Evolutionary conservation across 495 filamentous ascomycete species (phyloP), one percentile per base, ranked within the genome.

Genomic region (Neurospora pannonica): DNA sequence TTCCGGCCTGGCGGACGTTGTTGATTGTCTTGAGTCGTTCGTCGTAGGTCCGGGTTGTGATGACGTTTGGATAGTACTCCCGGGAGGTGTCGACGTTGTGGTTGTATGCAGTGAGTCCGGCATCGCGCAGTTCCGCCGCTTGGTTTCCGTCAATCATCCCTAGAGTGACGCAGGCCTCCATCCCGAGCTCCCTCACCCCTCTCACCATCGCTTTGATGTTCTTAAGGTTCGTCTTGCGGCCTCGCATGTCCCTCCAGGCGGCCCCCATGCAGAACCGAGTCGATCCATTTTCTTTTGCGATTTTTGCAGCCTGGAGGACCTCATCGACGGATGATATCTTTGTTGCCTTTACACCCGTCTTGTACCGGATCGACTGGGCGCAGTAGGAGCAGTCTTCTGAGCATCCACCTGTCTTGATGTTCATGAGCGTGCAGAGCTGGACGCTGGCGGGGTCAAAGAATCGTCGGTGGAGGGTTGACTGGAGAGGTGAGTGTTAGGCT

Each of bases 371-470:
- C 10, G 92, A 94, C 81, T 97, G 93, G 9, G 93, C 92, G 81
- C 93, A 97, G 86, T 95, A 97, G 38, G 90, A 91, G 80, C 93
- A 97, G 84, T 97, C 93, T 80, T 95, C 93, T 78, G 87, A 90
- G 82, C 93, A 97, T 36, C 93, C 93, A 70, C 93, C 93, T n/a
- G 93, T 95, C 77, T 96, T 97, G 87, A 97, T 97, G 86, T 94
- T 95, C 91, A 95, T 94, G 71, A 97, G 85, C 2, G 93, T 97
- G 85, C 93, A 95, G 84, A 95, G 92, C 79, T 97, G 93, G 79
- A 97, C 91, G 7, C 90, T 87, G 39, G 89, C 83, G 42, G 93
- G 92, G 81, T 90, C 87, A 83, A 95, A 93, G 84, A 95, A 95
- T 73, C 90, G 90, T 38, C 92, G 88, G 83, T 97, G 93, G 72